Conservation (phyloP, 2,329 filamentous ascomycete genomes). For the Cladosporium sp. region DNA sequence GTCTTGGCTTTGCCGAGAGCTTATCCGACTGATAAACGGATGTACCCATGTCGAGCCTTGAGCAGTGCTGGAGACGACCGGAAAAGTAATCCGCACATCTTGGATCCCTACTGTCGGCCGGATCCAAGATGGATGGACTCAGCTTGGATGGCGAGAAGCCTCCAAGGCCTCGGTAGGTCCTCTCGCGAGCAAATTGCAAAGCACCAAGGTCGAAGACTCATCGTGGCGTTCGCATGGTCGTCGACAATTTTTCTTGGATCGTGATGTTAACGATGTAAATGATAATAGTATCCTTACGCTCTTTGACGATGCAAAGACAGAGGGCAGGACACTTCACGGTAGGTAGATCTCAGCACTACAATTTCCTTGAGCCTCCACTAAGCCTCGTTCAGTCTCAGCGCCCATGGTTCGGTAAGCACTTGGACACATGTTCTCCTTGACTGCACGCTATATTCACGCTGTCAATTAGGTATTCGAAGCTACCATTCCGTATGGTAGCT, state of each 20-base stretch:
- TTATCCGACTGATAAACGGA: background rate
- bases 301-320: constrained; percentile 6
- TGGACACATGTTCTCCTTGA: background rate
- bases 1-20: constrained; percentile 7
- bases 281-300: constrained; percentile 3
- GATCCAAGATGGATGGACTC: background rate
- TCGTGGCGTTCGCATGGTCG: background rate
- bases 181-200: background rate
- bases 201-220: background rate
- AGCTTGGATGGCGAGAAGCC: background rate
- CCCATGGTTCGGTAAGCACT: constrained; percentile 61
- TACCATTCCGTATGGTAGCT: constrained; percentile 66
- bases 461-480: constrained; percentile 38
- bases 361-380: constrained; percentile 7
- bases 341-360: constrained; percentile 9
- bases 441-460: background rate
- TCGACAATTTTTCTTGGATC: background rate
- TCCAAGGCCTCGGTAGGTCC: constrained; percentile 12
- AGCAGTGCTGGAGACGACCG: background rate
- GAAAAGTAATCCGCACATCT: background rate
- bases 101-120: background rate
- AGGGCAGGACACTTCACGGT: constrained; percentile 49
- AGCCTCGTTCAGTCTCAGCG: constrained; percentile 44
- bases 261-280: background rate
- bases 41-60: background rate